Evolutionary conservation across 2,329 filamentous ascomycete species (phyloP).

Genomic region (Mycosphaerelloides madeirae): DNA sequence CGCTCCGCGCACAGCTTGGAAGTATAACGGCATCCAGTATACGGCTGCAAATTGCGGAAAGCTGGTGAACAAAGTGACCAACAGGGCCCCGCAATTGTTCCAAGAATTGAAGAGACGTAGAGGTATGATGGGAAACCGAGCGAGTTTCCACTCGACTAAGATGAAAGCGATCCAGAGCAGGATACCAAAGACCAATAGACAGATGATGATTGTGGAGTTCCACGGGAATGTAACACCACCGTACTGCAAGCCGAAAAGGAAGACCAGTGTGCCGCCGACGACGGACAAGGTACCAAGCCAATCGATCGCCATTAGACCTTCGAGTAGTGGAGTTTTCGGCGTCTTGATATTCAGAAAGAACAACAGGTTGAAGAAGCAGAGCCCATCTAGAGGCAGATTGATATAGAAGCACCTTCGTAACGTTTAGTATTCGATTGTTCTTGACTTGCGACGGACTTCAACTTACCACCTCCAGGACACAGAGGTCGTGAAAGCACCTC

Average conservation of each 20-base stretch:
- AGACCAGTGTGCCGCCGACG: slow-evolving; percentile 47
- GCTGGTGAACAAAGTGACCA: slow-evolving; percentile 45
- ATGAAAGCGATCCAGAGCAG: slow-evolving; percentile 51
- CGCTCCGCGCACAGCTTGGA: slow-evolving; percentile 62
- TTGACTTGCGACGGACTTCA: no score
- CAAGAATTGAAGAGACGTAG: slow-evolving; percentile 55
- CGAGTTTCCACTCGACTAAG: slow-evolving; percentile 58
- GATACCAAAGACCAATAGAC: slow-evolving; percentile 49
- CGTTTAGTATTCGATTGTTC: no score
- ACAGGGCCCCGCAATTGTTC: slow-evolving; percentile 55
- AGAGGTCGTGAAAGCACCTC: slow-evolving; percentile 46
- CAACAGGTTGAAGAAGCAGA: slow-evolving; percentile 39
- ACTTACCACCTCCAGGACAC: slow-evolving; percentile 51
- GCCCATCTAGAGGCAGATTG: slow-evolving; percentile 49
- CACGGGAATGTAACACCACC: slow-evolving; percentile 51
- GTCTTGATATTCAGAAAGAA: slow-evolving; percentile 53
- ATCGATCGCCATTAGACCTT: slow-evolving; percentile 50
- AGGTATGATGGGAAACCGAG: slow-evolving; percentile 64
- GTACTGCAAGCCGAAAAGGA: slow-evolving; percentile 52
- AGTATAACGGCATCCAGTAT: slow-evolving; percentile 70
- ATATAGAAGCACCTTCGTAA: slow-evolving; percentile 55
- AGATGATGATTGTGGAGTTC: slow-evolving; percentile 52
- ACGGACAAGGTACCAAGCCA: slow-evolving; percentile 50
- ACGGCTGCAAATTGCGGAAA: slow-evolving; percentile 59
- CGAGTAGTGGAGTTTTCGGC: slow-evolving; percentile 45